Percentiles rank a stretch among this genome's conserved stretches.
phyloP scores from a whole-genome alignment of 257 asterid genomes.

The Pogostemon cablin region DNA sequence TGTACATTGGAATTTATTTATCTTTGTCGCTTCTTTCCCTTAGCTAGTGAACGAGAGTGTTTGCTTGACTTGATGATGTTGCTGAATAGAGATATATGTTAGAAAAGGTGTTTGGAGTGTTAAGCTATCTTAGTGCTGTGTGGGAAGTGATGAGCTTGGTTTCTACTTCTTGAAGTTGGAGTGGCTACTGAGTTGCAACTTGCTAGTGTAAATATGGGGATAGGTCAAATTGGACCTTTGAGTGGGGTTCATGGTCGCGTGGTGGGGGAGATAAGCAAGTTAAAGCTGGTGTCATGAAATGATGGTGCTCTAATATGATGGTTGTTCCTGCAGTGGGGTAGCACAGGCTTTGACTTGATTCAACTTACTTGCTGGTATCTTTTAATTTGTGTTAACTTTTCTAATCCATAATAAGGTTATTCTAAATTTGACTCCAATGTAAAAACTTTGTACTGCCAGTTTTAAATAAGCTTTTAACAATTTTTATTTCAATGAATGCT shows the following conservation, averaged over 20 bases:
- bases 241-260: constrained; percentile 11
- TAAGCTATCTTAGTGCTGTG: background rate
- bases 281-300: constrained; percentile 23
- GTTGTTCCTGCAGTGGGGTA: background rate
- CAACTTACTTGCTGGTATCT: constrained; percentile 9
- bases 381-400: constrained; percentile 11
- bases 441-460: background rate
- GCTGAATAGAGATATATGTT: constrained; percentile 6
- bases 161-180: constrained; percentile 2
- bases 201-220: constrained; percentile 2
- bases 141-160: constrained; percentile 1
- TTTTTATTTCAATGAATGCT: constrained; percentile 21
- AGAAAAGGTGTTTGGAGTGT: constrained; percentile 12
- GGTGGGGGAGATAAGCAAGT: background rate
- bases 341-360: background rate
- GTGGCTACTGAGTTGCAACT: constrained; percentile 19
- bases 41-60: background rate
- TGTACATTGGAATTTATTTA: background rate
- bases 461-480: background rate
- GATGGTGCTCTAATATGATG: constrained; percentile 24
- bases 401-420: constrained; percentile 8
- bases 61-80: constrained; percentile 11
- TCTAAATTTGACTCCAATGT: constrained; percentile 11
- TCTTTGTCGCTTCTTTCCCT: background rate
- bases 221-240: background rate